A percentile compares a stretch with the other conserved stretches of the same genome.
Evolutionary conservation across 495 filamentous ascomycete species (phyloP).

Genomic region (Cercophora scortea): DNA sequence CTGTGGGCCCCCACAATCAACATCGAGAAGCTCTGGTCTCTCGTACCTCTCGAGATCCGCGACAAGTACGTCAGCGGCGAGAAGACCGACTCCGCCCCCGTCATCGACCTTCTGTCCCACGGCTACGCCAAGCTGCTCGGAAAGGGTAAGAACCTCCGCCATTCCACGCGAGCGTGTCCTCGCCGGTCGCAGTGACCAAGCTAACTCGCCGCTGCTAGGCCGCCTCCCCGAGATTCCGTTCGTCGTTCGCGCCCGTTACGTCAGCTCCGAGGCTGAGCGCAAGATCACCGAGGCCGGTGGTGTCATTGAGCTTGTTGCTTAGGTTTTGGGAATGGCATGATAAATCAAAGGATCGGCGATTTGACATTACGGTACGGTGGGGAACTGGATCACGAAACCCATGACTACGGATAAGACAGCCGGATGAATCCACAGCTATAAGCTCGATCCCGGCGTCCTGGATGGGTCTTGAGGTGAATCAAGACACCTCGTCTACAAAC

Average conservation of each 20-base stretch:
- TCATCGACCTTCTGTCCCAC: slow-evolving; percentile 29
- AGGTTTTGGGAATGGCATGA: slow-evolving; percentile 14
- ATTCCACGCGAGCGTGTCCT: not conserved
- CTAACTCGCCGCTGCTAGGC: slow-evolving; percentile 8
- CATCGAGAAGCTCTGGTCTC: slow-evolving; percentile 31
- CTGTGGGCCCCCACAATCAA: slow-evolving; percentile 27
- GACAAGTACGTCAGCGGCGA: slow-evolving; percentile 26
- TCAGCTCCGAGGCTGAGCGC: slow-evolving; percentile 29
- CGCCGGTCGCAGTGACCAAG: not conserved
- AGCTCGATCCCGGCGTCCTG: slow-evolving; percentile 25
- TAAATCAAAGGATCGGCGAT: slow-evolving; percentile 26
- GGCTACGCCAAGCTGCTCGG: slow-evolving; percentile 30
- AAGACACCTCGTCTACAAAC: slow-evolving; percentile 21
- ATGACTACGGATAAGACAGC: slow-evolving; percentile 18
- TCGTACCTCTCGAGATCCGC: slow-evolving; percentile 25
- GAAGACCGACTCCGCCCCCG: slow-evolving; percentile 25
- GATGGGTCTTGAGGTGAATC: slow-evolving; percentile 21
- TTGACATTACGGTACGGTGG: slow-evolving; percentile 27
- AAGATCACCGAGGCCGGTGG: slow-evolving; percentile 28
- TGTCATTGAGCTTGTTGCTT: slow-evolving; percentile 28
- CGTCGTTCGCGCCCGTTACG: slow-evolving; percentile 26
- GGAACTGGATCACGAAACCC: slow-evolving; percentile 18
- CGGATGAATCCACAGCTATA: slow-evolving; percentile 17
- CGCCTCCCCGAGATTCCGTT: slow-evolving; percentile 27
- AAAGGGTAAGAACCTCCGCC: slow-evolving; percentile 18